Base-by-base conservation (phyloP, 345 rosid genomes). In the Orychophragmus violaceus region DNA sequence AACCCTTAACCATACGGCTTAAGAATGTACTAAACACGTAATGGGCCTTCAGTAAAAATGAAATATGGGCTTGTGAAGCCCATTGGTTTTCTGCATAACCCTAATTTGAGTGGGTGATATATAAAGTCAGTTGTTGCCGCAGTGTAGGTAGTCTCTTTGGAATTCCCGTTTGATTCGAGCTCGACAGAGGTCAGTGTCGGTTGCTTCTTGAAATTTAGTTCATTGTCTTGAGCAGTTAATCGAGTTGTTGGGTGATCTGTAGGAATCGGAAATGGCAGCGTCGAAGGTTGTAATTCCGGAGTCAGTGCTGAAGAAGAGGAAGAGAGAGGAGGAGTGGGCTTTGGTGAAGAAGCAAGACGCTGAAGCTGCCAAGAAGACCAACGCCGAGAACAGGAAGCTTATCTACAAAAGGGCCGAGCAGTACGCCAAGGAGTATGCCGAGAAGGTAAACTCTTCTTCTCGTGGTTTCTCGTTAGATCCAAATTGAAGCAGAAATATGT, bases 231-330 rank as follows among this genome's bases (percentile, higher is more conserved):
- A 13, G 41, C 27, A 19, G n/a, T 0, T 53, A 18, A 21, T 42
- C 5, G 29, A 28, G 28, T 8, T 30, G 27, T 5, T 33, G 33
- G 14, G 39, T 58, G 30, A 33, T 62, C 2, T 61, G 63, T 42
- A 74, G 63, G 66, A 65, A 45, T 22, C 70, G 8, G 24, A 61
- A 68, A 74, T 74, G 78, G 42, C 30, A 0, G 78, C 55, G 41
- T 62, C 78, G 6, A 75, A 75, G 75, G 61, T 55, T 29, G 78
- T 84, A 21, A 59, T 89, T 42, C 98, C 96, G 0, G 98, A 91
- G 79, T 87, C 98, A 0, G 84, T 85, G 19, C 44, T 91, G 83
- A 91, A 89, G 84, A 90, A 87, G 84, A 73, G 78, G 62, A 89
- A 91, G 86, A 91, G 94, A 49, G 79, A 71, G 11, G 91, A 80